These are phyloP conservation scores for Aspergillus taichungensis DNA, from an alignment of 495 filamentous ascomycete genomes.

Conservation along the genomic window DNA sequence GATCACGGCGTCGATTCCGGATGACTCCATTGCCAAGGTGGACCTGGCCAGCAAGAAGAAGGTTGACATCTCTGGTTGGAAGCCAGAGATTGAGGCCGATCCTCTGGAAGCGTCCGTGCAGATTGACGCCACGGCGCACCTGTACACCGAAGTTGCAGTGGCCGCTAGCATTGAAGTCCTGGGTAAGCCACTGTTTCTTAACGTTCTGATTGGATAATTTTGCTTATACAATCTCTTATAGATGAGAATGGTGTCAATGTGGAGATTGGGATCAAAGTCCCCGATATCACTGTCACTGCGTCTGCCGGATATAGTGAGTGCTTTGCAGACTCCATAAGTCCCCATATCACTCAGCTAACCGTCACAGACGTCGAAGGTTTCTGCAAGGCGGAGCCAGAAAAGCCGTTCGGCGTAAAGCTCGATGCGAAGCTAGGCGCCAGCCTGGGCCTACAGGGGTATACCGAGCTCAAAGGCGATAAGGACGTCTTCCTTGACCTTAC, in stretches of 20 bases:
- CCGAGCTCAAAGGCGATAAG: slow-evolving; percentile 1
- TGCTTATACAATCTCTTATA: not conserved
- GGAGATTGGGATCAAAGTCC: slow-evolving; percentile 3
- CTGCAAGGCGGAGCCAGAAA: not conserved
- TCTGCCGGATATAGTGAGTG: slow-evolving; percentile 1
- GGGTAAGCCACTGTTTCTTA: not conserved
- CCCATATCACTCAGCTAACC: not conserved
- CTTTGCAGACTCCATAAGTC: too few species aligned
- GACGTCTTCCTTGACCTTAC: not conserved
- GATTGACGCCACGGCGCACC: not conserved
- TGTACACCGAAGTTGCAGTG: slow-evolving; percentile 6
- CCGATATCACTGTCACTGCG: slow-evolving; percentile 3
- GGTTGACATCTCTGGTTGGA: slow-evolving; percentile 1
- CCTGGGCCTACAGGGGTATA: slow-evolving; percentile 1
- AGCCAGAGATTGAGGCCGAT: slow-evolving; percentile 2
- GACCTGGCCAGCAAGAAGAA: not conserved
- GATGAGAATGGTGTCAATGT: slow-evolving; percentile 7
- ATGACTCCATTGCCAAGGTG: slow-evolving; percentile 4
- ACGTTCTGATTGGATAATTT: not conserved
- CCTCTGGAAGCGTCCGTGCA: slow-evolving; percentile 1
- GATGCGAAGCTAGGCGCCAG: slow-evolving; percentile 1
- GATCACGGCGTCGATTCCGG: slow-evolving; percentile 1
- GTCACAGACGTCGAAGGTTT: slow-evolving; percentile 2
- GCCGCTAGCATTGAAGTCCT: slow-evolving; percentile 2
- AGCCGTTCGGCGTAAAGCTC: not conserved